Percentiles rank a stretch among this genome's conserved stretches.
Evolutionary conservation across 2,329 filamentous ascomycete species (phyloP).

Genomic region (Grosmannia serpens): DNA sequence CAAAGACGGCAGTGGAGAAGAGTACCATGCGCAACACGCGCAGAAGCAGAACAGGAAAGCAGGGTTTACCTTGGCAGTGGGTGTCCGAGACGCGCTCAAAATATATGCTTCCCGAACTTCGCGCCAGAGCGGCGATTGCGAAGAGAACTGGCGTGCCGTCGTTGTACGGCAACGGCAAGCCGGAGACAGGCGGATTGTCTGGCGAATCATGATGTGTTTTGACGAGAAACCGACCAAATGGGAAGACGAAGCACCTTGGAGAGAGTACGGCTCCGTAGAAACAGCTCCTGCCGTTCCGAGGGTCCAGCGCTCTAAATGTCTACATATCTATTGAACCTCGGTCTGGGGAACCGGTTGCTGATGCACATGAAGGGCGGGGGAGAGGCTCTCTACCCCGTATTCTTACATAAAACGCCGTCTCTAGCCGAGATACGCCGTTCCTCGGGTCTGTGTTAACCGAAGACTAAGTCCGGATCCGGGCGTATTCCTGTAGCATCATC

Average conservation of each 20-base stretch:
- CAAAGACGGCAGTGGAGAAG: background rate
- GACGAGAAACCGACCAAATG: background rate
- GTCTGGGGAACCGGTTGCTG: too few relatives aligned
- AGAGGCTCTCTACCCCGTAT: too few relatives aligned
- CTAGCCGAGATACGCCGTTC: too few relatives aligned
- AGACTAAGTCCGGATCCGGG: too few relatives aligned
- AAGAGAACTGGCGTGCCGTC: conserved; percentile 34
- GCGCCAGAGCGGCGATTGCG: conserved; percentile 11
- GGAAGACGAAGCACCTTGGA: background rate
- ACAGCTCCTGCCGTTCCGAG: too few relatives aligned
- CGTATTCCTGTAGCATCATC: too few relatives aligned
- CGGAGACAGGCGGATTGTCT: conserved; percentile 5
- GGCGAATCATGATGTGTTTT: conserved; percentile 6
- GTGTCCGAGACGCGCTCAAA: conserved; percentile 77
- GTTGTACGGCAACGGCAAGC: conserved; percentile 18
- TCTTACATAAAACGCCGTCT: too few relatives aligned
- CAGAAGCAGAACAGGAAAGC: background rate
- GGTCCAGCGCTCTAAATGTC: too few relatives aligned
- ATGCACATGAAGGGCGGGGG: too few relatives aligned
- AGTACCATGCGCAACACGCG: background rate
- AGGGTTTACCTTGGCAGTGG: conserved; percentile 63
- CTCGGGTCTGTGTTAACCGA: too few relatives aligned
- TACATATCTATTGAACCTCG: too few relatives aligned
- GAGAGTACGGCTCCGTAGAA: too few relatives aligned
- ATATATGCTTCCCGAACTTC: conserved; percentile 91